Evolutionary conservation across 1,284 basidiomycete genomes (phyloP), one percentile per base, ranked within the genome.

Genomic region (Kalmanozyma brasiliensis): DNA sequence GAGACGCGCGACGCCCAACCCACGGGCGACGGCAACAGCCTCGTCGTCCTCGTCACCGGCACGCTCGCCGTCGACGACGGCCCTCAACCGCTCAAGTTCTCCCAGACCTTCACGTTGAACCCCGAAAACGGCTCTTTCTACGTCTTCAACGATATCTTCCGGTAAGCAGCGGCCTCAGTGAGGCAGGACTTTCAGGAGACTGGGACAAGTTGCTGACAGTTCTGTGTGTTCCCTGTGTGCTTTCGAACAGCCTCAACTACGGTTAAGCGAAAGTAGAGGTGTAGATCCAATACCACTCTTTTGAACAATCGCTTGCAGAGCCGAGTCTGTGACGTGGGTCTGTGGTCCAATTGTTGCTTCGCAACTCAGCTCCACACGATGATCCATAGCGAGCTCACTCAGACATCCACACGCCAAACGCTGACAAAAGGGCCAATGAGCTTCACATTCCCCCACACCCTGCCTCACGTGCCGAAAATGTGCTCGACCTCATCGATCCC

Each of bases 31-130:
- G 82, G 87, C 13, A 86, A 88, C 8, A 89, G 88, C 68, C 83
- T 98, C 65, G 85, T 96, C 56, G 92, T 98, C 55, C 89, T 89
- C 79, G 92, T 98, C 34, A 97, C 93, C 23, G 95, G 95, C 10
- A 84, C 89, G 47, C 86, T 98, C 26, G 52, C 78, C 55, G 89
- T 59, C 30, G 57, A 64, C 40, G 37, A 59, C 48, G 57, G 41
- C 23, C 49, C 49, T 20, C 49, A 62, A 47, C 62, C 63, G 10
- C 47, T 62, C 30, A 58, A 53, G 37, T 61, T 69, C 33, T 41
- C 37, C 19, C 52, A 76, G 49, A 53, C 89, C 60, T 98, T 98
- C 88, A 93, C 94, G 72, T 88, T 98, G 47, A 87, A 91, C 60
- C 90, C 88, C 29, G 93, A 96, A 20, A 87, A 85, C 16, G 83